A percentile compares a stretch with the other conserved stretches of the same genome.
phyloP scores from a whole-genome alignment of 495 filamentous ascomycete species.

The Monascus purpureus region DNA sequence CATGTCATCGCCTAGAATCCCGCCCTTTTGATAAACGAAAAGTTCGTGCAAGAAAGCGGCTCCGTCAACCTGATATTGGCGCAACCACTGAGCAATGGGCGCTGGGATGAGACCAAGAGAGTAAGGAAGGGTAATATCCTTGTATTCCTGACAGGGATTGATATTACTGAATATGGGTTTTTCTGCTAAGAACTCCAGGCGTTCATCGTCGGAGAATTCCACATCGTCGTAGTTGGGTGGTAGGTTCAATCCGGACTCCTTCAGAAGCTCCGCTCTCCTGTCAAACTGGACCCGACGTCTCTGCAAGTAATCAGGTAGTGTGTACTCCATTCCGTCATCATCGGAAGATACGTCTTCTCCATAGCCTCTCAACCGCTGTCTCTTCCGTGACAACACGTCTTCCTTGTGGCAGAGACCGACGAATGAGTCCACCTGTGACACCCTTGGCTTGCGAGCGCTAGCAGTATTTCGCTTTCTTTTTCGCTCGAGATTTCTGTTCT shows the following conservation, averaged over 20 bases:
- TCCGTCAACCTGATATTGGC: conserved; percentile 82
- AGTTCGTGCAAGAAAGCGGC: conserved; percentile 74
- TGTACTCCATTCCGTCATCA: conserved; percentile 44
- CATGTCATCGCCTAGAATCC: conserved; percentile 93
- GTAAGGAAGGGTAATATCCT: conserved; percentile 58
- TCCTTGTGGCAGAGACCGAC: conserved; percentile 17
- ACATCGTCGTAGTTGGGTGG: conserved; percentile 72
- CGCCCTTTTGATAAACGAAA: conserved; percentile 87
- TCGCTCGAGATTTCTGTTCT: conserved; percentile 43
- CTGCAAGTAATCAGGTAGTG: conserved; percentile 44
- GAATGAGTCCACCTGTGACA: conserved; percentile 15
- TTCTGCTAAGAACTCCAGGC: conserved; percentile 46
- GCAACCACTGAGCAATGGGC: conserved; percentile 80
- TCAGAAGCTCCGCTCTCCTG: conserved; percentile 38
- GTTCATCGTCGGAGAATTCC: conserved; percentile 78
- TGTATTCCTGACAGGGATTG: conserved; percentile 50
- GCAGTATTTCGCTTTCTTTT: conserved; percentile 36
- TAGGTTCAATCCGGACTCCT: conserved; percentile 55
- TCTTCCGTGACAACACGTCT: conserved; percentile 4
- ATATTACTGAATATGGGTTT: conserved; percentile 52
- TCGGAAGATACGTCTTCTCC: conserved; percentile 33
- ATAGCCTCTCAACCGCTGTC: conserved; percentile 17
- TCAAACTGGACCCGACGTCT: conserved; percentile 38
- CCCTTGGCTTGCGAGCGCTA: conserved; percentile 32
- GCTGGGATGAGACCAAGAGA: conserved; percentile 81